phyloP scores from a whole-genome alignment of 495 filamentous ascomycete species.

The Echria macrotheca region DNA sequence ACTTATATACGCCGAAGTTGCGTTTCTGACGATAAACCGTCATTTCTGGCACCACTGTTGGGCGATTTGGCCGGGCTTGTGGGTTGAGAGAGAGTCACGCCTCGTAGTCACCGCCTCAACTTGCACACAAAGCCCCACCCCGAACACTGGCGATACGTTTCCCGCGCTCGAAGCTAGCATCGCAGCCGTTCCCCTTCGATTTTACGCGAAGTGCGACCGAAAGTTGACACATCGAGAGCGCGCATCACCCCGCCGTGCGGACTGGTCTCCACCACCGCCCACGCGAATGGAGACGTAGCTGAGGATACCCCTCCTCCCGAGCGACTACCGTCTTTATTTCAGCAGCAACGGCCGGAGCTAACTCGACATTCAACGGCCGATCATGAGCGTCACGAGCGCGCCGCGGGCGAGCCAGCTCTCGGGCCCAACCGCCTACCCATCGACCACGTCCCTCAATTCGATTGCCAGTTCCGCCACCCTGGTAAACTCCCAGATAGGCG shows the following conservation, averaged over 20 bases:
- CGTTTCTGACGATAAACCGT: no score
- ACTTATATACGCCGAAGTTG: no score
- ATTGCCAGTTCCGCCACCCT: slow-evolving; percentile 38
- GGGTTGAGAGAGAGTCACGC: no score
- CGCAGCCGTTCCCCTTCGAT: no score
- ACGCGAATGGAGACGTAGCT: slow-evolving; percentile 36
- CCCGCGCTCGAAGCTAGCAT: no score
- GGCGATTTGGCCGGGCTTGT: no score
- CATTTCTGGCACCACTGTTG: no score
- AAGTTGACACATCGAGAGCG: no score
- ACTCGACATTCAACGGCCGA: slow-evolving; percentile 31
- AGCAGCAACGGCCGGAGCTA: slow-evolving; percentile 33
- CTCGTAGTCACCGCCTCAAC: no score
- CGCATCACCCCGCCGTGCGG: slow-evolving; percentile 14
- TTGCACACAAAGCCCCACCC: no score
- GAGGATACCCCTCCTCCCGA: slow-evolving; percentile 47
- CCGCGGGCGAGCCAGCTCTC: slow-evolving; percentile 50
- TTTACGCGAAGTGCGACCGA: no score
- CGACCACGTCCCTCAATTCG: slow-evolving; percentile 44
- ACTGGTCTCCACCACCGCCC: slow-evolving; percentile 15
- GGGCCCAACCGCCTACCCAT: slow-evolving; percentile 44
- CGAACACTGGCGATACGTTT: no score
- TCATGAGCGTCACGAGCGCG: slow-evolving; percentile 38
- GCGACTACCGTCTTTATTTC: slow-evolving; percentile 48
- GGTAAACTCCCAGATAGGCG: slow-evolving; percentile 28